Base-by-base conservation (phyloP, 2,329 filamentous ascomycete species). In the Aspergillus clavatus region DNA sequence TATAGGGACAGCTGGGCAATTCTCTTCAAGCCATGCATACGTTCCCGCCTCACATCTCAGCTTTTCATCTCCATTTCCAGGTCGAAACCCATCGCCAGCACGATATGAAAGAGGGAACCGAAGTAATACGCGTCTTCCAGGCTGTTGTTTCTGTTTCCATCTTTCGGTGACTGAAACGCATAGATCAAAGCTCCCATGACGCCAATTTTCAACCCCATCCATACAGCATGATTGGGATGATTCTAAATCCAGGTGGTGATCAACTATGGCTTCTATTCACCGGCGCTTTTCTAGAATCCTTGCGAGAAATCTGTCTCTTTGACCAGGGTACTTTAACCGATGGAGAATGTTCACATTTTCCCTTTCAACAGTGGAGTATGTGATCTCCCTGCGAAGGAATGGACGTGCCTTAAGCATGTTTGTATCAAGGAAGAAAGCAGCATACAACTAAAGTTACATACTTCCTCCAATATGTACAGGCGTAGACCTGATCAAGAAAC, bases 41-140 rank as follows among this genome's bases (percentile, higher is more conserved):
- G 58, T 50, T 4, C 45, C 57, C 5, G 55, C 58, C 42, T 62
- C 57, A 44, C 52, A 60, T 35, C 42, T 45, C 21, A 60, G 28
- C 40, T 61, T 62, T 44, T 61, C 58, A 38, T 60, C 57, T 6
- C 46, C 45, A 43, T 59, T 61, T 24, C 55, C 55, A 23, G 59
- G 52, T 19, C 49, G 31, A 38, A 50, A 52, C 2, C 23, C 43
- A 10, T 61, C 54, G 5, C 54, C 59, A 5, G 55, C 42, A 7
- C 49, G 51, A 36, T 60, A 58, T 7, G 53, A 56, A 4, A 61
- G 44, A 16, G 54, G 55, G 29, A 60, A 52, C 1, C 56, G 55
- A 23, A 59, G 41, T 7, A 59, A 11, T 7, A 58, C 51, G 7
- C 47, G 47, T 14, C 39, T 24, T 16, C 40, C 36, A 27, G 16